These are phyloP conservation scores for Aspergillus niger DNA, from an alignment of 2,329 filamentous ascomycete species.

Conservation along the genomic window DNA sequence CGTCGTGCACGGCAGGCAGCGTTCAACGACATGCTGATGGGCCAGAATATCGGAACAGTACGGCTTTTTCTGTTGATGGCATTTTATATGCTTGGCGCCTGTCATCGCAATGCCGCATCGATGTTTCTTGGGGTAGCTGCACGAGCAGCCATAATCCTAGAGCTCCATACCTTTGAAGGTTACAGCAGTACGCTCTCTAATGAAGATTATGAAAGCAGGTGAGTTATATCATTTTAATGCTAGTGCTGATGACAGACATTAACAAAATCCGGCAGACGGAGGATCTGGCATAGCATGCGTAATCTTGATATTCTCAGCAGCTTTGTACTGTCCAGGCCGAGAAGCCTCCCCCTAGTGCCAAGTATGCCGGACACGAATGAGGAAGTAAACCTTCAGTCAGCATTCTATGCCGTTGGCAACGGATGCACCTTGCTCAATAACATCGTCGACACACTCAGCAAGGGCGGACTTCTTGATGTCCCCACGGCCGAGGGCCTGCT, in stretches of 20 bases:
- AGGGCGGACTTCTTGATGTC: not conserved
- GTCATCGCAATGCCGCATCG: conserved; percentile 12
- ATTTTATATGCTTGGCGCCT: conserved; percentile 14
- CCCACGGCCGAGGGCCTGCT: not conserved
- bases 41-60: not conserved
- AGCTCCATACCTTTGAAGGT: not conserved
- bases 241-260: too few species aligned
- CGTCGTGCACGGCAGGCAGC: not conserved
- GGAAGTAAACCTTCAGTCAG: not conserved
- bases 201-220: too few species aligned
- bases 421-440: not conserved
- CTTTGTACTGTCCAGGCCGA: not conserved
- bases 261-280: not conserved
- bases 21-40: conserved; percentile 2
- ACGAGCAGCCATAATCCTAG: conserved; percentile 6
- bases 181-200: too few species aligned
- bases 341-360: not conserved
- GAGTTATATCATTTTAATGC: too few species aligned
- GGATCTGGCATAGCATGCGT: not conserved
- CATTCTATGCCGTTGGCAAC: not conserved
- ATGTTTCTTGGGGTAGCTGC: conserved; percentile 11
- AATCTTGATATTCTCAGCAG: not conserved
- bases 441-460: not conserved
- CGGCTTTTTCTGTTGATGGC: conserved; percentile 9
- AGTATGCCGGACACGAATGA: not conserved